These are phyloP conservation scores for Coriaria nepalensis DNA, from an alignment of 306 rosid species.

Conservation along the genomic window DNA sequence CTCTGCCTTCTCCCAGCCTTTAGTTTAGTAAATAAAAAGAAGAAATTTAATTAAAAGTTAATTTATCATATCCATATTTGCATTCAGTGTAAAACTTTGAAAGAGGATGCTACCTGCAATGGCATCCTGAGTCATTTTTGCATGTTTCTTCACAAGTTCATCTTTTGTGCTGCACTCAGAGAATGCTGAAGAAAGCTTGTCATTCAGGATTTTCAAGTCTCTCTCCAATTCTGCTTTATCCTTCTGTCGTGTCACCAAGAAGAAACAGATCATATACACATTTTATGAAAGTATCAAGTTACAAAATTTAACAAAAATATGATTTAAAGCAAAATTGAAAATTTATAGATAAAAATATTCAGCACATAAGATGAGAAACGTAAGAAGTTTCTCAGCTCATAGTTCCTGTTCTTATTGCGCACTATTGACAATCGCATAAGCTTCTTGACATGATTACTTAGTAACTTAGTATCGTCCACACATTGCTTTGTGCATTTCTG, in stretches of 20 bases:
- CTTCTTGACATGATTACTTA: too few species aligned
- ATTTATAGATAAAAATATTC: background rate
- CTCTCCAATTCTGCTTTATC: conserved; percentile 69
- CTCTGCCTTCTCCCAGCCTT: conserved; percentile 68
- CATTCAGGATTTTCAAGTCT: conserved; percentile 39
- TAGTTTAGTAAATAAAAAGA: too few species aligned
- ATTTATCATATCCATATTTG: too few species aligned
- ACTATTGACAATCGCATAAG: background rate
- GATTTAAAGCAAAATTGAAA: background rate
- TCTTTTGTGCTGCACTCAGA: conserved; percentile 57
- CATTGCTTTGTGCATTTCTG: too few species aligned
- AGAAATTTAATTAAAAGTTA: too few species aligned
- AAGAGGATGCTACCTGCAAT: conserved; percentile 30
- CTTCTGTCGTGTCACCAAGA: conserved; percentile 33
- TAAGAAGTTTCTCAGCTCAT: background rate
- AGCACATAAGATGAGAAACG: conserved; percentile 3
- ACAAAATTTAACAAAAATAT: background rate
- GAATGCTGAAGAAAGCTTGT: conserved; percentile 42
- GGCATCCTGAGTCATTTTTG: conserved; percentile 62
- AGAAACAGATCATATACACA: conserved; percentile 4
- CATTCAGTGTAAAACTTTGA: too few species aligned
- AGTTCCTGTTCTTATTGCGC: background rate
- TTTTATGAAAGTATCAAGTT: background rate
- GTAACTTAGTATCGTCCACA: too few species aligned
- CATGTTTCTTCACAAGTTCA: conserved; percentile 62